These are phyloP conservation scores for Capillidium rhysosporum DNA, from an alignment of 371 early-diverging fungal genomes.

Conservation along the genomic window DNA sequence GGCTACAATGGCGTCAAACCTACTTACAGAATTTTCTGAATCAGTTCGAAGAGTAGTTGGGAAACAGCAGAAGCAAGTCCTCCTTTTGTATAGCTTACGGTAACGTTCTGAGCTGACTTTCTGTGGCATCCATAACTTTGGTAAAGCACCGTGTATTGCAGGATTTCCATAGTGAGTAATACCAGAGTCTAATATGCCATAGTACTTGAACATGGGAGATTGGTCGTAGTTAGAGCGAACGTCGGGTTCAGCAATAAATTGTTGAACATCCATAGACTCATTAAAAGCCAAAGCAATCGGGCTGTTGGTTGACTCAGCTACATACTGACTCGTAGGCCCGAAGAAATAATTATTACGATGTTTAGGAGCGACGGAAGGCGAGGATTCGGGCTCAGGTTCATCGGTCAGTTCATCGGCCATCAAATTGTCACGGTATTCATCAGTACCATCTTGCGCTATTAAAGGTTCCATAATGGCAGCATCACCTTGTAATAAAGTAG, in stretches of 20 bases:
- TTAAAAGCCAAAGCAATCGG: neutral
- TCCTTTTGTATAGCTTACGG: neutral
- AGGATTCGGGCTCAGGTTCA: neutral
- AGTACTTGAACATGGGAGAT: slow-evolving; percentile 49
- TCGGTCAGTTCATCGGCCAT: neutral
- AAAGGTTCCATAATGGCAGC: neutral
- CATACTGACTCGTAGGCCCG: neutral
- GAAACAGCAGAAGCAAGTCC: slow-evolving; percentile 4
- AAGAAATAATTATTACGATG: neutral
- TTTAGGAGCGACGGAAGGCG: neutral
- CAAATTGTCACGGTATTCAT: neutral
- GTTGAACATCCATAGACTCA: slow-evolving; percentile 34
- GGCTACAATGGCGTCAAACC: too few relatives aligned
- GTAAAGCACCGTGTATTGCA: slow-evolving; percentile 42
- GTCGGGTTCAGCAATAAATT: slow-evolving; percentile 38
- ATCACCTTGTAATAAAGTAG: slow-evolving; percentile 8
- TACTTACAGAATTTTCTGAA: neutral
- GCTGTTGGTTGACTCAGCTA: neutral
- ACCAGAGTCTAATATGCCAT: slow-evolving; percentile 51
- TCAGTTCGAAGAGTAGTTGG: slow-evolving; percentile 1
- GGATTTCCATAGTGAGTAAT: slow-evolving; percentile 52
- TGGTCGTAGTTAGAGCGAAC: slow-evolving; percentile 37
- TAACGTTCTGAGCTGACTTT: neutral
- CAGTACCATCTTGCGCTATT: neutral
- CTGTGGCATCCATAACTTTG: slow-evolving; percentile 52